Percentiles rank a stretch among this genome's conserved stretches.
Conservation (phyloP, 805 yeast genomes). For the Metschnikowia drakensbergensis region DNA sequence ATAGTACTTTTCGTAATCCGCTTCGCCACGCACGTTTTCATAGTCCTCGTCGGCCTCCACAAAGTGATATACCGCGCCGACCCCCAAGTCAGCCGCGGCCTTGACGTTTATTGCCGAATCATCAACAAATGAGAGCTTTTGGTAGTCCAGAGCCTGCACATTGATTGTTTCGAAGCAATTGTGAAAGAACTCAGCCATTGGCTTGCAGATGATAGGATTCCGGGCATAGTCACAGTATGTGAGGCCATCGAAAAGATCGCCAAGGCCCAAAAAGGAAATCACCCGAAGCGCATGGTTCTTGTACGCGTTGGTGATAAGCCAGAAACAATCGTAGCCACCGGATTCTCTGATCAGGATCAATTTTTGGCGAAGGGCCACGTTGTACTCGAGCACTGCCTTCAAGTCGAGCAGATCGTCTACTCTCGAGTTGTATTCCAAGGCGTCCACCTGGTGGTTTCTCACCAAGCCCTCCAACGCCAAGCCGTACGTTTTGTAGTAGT, state of each 20-base stretch:
- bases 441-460: slow-evolving; percentile 68
- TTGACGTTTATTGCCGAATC: slow-evolving; percentile 78
- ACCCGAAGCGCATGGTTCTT: slow-evolving; percentile 85
- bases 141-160: slow-evolving; percentile 32
- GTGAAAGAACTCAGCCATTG: slow-evolving; percentile 68
- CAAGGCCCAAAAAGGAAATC: slow-evolving; percentile 73
- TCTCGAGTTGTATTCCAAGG: slow-evolving; percentile 77
- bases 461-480: slow-evolving; percentile 89
- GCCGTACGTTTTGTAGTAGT: slow-evolving; percentile 84
- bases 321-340: slow-evolving; percentile 62
- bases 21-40: slow-evolving; percentile 26
- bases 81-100: slow-evolving; percentile 69
- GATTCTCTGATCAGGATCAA: slow-evolving; percentile 41
- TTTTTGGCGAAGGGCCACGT: slow-evolving; percentile 50
- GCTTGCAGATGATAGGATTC: slow-evolving; percentile 79
- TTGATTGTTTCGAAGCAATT: slow-evolving; percentile 66
- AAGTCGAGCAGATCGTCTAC: slow-evolving; percentile 93
- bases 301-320: slow-evolving; percentile 96
- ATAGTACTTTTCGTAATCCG: slow-evolving; percentile 33
- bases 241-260: slow-evolving; percentile 91
- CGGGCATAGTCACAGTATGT: slow-evolving; percentile 84
- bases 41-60: slow-evolving; percentile 66
- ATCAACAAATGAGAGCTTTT: slow-evolving; percentile 62
- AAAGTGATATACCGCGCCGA: slow-evolving; percentile 67
- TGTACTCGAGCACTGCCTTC: slow-evolving; percentile 69